These are phyloP conservation scores for Mycosphaerella arachidis DNA, from an alignment of 2,329 filamentous ascomycete genomes.

Conservation along the genomic window DNA sequence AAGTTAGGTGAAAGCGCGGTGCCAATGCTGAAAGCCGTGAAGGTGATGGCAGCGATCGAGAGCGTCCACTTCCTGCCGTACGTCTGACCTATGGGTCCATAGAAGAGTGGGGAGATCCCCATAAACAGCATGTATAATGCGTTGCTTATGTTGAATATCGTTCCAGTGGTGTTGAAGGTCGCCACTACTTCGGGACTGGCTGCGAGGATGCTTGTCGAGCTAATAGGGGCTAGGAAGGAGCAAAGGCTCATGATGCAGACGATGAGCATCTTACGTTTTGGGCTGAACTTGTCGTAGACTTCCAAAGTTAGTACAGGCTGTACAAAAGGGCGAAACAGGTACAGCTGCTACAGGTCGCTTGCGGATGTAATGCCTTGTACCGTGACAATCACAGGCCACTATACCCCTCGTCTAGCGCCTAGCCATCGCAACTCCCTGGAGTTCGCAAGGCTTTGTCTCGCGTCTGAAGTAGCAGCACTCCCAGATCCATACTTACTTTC, in stretches of 20 bases:
- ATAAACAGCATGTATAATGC: slow-evolving; percentile 71
- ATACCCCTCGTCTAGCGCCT: not conserved
- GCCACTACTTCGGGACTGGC: slow-evolving; percentile 69
- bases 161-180: slow-evolving; percentile 53
- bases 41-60: slow-evolving; percentile 57
- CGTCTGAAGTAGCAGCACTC: not conserved
- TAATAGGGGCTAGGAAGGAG: slow-evolving; percentile 70
- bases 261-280: slow-evolving; percentile 60
- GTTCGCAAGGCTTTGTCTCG: not conserved
- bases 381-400: not conserved
- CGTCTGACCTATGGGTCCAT: slow-evolving; percentile 60
- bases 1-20: slow-evolving; percentile 69
- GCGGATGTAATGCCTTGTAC: not conserved
- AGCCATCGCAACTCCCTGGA: no score
- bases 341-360: not conserved
- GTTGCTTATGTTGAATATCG: slow-evolving; percentile 69
- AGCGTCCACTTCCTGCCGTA: slow-evolving; percentile 48
- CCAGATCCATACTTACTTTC: slow-evolving; percentile 28
- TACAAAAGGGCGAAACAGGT: not conserved
- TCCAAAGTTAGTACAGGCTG: not conserved
- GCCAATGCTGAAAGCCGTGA: slow-evolving; percentile 65
- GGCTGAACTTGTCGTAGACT: slow-evolving; percentile 60
- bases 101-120: slow-evolving; percentile 65
- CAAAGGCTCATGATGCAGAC: slow-evolving; percentile 68
- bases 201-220: slow-evolving; percentile 67